These are phyloP conservation scores for Boletellus ananas DNA, from an alignment of 768 basidiomycete genomes.

Conservation along the genomic window DNA sequence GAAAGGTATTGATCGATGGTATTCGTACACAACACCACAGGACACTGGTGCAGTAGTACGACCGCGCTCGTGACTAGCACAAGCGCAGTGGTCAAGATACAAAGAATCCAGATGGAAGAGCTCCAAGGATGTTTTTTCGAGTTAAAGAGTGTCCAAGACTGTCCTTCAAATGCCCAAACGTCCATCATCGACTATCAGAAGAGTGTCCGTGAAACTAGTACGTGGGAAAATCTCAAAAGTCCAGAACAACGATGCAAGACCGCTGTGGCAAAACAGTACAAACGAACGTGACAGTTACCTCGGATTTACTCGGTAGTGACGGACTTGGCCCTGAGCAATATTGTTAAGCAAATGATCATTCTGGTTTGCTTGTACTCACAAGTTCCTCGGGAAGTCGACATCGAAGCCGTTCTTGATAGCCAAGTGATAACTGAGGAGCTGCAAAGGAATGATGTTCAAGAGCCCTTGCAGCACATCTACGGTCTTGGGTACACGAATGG, in stretches of 20 bases:
- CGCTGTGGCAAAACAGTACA: not conserved
- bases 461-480: conserved; percentile 94
- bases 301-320: conserved; percentile 63
- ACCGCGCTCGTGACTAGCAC: not conserved
- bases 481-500: conserved; percentile 92
- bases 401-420: conserved; percentile 95
- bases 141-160: not conserved
- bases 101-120: not conserved
- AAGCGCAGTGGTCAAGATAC: not conserved
- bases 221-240: conserved; percentile 17
- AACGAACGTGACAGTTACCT: not conserved
- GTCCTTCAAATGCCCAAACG: conserved; percentile 26
- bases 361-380: conserved; percentile 49
- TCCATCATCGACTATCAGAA: conserved; percentile 28
- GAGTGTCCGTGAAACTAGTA: conserved; percentile 18
- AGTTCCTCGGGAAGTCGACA: conserved; percentile 97
- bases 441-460: conserved; percentile 94
- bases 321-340: conserved; percentile 59
- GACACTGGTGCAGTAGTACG: not conserved
- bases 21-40: not conserved
- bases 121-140: not conserved
- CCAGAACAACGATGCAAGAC: conserved; percentile 2
- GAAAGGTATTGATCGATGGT: not conserved
- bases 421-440: conserved; percentile 93
- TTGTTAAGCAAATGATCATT: conserved; percentile 7